These are phyloP conservation scores for Cladosporium sp. DNA, from an alignment of 2,329 filamentous ascomycete genomes.

Conservation along the genomic window DNA sequence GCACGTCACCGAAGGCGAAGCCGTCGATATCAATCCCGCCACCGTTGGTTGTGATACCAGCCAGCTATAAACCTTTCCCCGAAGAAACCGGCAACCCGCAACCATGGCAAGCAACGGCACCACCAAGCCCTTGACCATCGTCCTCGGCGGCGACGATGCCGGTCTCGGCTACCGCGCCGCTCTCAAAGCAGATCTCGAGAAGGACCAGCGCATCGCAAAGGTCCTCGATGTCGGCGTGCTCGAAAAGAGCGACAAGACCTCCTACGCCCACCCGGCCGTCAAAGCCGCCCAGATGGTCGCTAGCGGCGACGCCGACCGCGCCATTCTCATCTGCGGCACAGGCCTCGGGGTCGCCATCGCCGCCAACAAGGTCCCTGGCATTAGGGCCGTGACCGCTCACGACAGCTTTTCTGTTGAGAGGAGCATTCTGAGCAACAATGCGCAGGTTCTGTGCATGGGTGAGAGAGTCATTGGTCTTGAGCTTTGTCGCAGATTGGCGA, in stretches of 20 bases:
- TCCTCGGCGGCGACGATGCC: conserved; percentile 64
- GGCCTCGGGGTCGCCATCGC: conserved; percentile 81
- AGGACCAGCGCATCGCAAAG: conserved; percentile 60
- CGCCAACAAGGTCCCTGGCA: conserved; percentile 83
- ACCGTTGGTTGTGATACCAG: conserved; percentile 28
- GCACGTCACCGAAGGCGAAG: conserved; percentile 16
- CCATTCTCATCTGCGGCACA: conserved; percentile 78
- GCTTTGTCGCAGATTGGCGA: conserved; percentile 68
- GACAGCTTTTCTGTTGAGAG: conserved; percentile 81
- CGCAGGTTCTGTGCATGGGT: conserved; percentile 81
- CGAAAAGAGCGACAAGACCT: conserved; percentile 64
- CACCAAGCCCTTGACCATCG: conserved; percentile 44
- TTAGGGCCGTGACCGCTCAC: conserved; percentile 83
- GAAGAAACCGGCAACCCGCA: conserved; percentile 1
- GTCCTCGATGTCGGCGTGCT: conserved; percentile 72
- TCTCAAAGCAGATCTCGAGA: conserved; percentile 67
- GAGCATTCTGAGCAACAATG: conserved; percentile 76
- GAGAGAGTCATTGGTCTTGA: conserved; percentile 79
- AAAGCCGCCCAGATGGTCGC: conserved; percentile 63
- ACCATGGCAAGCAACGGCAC: conserved; percentile 23
- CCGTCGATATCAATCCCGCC: conserved; percentile 16
- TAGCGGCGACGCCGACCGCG: conserved; percentile 65
- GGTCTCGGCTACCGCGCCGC: conserved; percentile 74
- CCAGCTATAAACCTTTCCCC: conserved; percentile 22
- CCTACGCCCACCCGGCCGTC: conserved; percentile 75